Evolutionary conservation across 805 yeast species (phyloP), one percentile per base, ranked within the genome.

Genomic region (Zygosaccharomyces pseudorouxii): DNA sequence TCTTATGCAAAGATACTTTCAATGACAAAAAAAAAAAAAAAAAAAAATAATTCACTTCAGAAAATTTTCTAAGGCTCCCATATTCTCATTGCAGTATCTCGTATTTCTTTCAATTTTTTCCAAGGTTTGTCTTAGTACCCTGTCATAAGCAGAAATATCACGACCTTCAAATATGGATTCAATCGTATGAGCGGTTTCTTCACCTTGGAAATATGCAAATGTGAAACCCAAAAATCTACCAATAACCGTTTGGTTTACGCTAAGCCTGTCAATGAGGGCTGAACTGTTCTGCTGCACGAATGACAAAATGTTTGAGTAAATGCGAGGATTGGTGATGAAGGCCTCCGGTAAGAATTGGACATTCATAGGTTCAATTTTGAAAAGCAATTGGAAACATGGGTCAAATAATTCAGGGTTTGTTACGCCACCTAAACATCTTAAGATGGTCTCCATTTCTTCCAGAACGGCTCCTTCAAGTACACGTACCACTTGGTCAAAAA

Each of bases 401-500:
- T 58, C 57, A n/a, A 75, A 65, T 22, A 70, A 63, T 7, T 65
- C 64, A 14, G 58, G 54, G 36, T 71, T 68, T 19, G 66, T 53
- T n/a, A 76, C 67, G 11, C 67, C 60, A 2, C 84, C 84, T 47
- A 80, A 61, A 0, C 82, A 73, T 9, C 63, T 56, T 35, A 80
- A 61, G 0, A 80, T 76, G 35, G 73, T 67, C 59, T 80, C 84
- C 47, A 79, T 71, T 59, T 78, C 82, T 46, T 77, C 69, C 3
- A 81, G 63, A 1, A 73, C 59, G 4, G 84, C 81, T 5, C 61
- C 49, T 3, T 63, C 60, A 25, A 74, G 75, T 55, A 77, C 78
- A 2, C 59, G 48, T 39, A 72, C 52, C 7, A 77, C 69, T 3
- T 56, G 4, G 47, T 71, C 57, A 63, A 76, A 59, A 50, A 71